Conservation (phyloP, 495 filamentous ascomycete species). For the Niebla homalea region DNA sequence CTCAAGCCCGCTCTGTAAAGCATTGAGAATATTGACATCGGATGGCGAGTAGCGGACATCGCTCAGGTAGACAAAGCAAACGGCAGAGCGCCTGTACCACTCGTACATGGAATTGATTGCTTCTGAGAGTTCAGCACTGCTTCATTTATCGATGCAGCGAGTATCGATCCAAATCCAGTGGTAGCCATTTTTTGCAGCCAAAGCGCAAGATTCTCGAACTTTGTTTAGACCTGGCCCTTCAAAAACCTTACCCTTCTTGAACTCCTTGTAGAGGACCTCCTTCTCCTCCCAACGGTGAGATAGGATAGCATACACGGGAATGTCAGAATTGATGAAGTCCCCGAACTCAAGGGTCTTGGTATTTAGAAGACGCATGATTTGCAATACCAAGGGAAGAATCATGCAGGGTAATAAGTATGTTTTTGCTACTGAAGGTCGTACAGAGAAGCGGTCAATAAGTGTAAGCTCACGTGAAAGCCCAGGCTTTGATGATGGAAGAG, state of each 20-base stretch:
- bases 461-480: no score
- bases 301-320: slow-evolving; percentile 30
- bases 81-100: slow-evolving; percentile 1
- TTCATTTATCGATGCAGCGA: slow-evolving; percentile 25
- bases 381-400: not conserved
- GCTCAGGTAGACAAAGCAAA: not conserved
- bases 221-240: not conserved
- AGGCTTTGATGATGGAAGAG: no score
- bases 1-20: not conserved
- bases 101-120: slow-evolving; percentile 33
- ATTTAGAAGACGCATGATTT: slow-evolving; percentile 30
- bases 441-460: no score
- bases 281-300: slow-evolving; percentile 33
- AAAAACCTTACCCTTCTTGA: not conserved
- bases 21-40: no score
- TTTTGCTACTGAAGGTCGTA: no score
- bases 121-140: slow-evolving; percentile 24
- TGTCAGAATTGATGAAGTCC: slow-evolving; percentile 20
- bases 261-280: slow-evolving; percentile 30
- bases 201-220: slow-evolving; percentile 4
- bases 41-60: not conserved
- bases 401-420: no score
- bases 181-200: slow-evolving; percentile 10
- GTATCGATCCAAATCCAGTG: slow-evolving; percentile 29
- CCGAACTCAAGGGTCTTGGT: slow-evolving; percentile 25